A percentile compares a stretch with the other conserved stretches of the same genome.
phyloP scores from a whole-genome alignment of 495 filamentous ascomycete genomes.

The Bryoglossum gracile region DNA sequence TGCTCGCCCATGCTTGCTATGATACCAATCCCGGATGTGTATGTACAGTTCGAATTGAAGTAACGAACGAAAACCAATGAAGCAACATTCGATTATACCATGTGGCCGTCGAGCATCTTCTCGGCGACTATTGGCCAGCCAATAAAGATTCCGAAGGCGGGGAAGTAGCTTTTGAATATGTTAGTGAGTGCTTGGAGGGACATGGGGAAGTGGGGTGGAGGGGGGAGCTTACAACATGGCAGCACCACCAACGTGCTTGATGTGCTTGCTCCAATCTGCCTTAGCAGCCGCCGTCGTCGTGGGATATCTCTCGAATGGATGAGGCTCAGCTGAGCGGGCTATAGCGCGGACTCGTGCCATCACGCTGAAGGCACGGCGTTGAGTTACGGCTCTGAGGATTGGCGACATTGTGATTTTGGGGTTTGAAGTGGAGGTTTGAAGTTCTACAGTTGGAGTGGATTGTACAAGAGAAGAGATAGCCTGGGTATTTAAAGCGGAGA shows the following conservation, averaged over 20 bases:
- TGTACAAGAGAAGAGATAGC: neutral
- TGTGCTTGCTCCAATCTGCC: constrained; percentile 19
- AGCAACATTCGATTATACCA: neutral
- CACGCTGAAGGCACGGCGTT: constrained; percentile 10
- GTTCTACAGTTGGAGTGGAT: too few relatives aligned
- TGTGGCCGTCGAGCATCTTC: constrained; percentile 11
- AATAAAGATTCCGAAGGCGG: constrained; percentile 12
- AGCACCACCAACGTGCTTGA: constrained; percentile 1
- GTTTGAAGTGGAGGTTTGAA: neutral
- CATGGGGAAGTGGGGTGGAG: neutral
- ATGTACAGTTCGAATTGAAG: neutral
- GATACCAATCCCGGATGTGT: neutral
- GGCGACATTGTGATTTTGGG: neutral
- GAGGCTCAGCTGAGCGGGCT: constrained; percentile 1
- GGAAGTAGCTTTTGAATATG: constrained; percentile 16
- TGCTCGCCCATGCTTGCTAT: neutral
- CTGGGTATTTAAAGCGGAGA: neutral
- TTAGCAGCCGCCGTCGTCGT: constrained; percentile 4
- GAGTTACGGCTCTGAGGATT: neutral
- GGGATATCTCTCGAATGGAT: constrained; percentile 18
- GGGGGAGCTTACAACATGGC: constrained; percentile 16
- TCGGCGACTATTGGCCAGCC: constrained; percentile 16
- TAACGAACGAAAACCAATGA: neutral
- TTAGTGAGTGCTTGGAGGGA: neutral
- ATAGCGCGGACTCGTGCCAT: constrained; percentile 6